Base-by-base conservation (phyloP, 257 asterid genomes). In the Coffea canephora region DNA sequence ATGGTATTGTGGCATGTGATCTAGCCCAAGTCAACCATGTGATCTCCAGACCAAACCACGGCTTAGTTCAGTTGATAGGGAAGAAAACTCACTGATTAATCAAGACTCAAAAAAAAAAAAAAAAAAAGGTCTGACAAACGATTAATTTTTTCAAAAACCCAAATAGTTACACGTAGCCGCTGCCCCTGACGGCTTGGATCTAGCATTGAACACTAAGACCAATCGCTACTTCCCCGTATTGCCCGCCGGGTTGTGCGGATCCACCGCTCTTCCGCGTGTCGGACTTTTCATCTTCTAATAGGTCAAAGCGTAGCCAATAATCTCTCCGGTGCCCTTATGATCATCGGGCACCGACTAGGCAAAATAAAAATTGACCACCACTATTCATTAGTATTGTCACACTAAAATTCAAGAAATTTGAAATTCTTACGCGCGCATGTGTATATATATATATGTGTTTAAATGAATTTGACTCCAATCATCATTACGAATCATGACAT, bases 161-260 rank as follows among this genome's bases (percentile, higher is more conserved):
- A 15, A 7, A 57, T 3, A 7, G 3, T 25, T 36, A 43, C 54
- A 69, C 74, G 74, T 41, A 45, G n/a, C 50, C 13, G n/a, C 73
- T 41, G 36, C 19, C 77, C 77, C 41, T 31, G 16, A 52, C 69
- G 43, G 71, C 79, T 34, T n/a, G 67, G 86, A 83, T 83, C 82
- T 34, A 76, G 77, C 82, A 72, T 75, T 45, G 43, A 78, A 69
- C 59, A 57, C 71, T 39, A 78, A 54, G 54, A 61, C 71, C 67
- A 34, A 27, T 54, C 78, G 15, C 80, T 12, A 2, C 19, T 70
- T 59, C 31, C 25, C 46, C 86, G 73, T 25, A 49, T 71, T 73
- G 45, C 46, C 71, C 62, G 87, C 82, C 82, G 80, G 76, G 62
- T 80, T 25, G 57, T 57, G 68, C 10, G 84, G 68, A 39, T 39